Percentiles rank a stretch among this genome's conserved stretches.
Conservation (phyloP, 2,329 filamentous ascomycete species). For the Atkinsonella texensis region DNA sequence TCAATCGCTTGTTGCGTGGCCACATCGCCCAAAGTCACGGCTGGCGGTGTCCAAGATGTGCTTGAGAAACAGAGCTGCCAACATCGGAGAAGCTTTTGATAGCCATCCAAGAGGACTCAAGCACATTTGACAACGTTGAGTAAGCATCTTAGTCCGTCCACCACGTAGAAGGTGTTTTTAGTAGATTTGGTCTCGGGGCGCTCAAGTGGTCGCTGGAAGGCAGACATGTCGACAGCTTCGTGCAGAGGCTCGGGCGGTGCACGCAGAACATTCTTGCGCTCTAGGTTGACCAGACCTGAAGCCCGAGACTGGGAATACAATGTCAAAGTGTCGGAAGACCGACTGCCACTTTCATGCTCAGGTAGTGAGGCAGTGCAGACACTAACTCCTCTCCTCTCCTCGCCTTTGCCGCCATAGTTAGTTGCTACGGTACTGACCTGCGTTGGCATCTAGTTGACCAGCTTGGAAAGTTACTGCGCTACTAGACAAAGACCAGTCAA, state of each 20-base stretch:
- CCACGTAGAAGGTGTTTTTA: not conserved
- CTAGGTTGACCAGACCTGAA: not conserved
- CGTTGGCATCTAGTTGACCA: not conserved
- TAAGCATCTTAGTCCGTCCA: slow-evolving; percentile 12
- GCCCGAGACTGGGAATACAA: not conserved
- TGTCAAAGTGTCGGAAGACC: not conserved
- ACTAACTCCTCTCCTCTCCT: not conserved
- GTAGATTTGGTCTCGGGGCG: not conserved
- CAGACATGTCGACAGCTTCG: not conserved
- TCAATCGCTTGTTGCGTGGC: slow-evolving; percentile 20
- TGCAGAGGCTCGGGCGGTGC: not conserved
- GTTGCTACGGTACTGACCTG: not conserved
- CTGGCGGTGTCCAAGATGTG: slow-evolving; percentile 15
- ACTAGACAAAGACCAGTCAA: not conserved
- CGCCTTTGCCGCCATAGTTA: not conserved
- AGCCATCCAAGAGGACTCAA: slow-evolving; percentile 10
- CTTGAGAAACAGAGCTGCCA: slow-evolving; percentile 15
- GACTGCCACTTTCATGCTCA: not conserved
- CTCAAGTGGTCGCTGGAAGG: not conserved
- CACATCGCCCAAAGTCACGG: slow-evolving; percentile 12
- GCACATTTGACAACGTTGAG: slow-evolving; percentile 13
- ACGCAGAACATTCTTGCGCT: not conserved
- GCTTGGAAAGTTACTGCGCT: not conserved
- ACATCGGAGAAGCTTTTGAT: slow-evolving; percentile 13
- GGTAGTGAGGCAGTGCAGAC: not conserved